Base-by-base conservation (phyloP, 192 early-diverging fungal species). In the Entomortierella lignicola region DNA sequence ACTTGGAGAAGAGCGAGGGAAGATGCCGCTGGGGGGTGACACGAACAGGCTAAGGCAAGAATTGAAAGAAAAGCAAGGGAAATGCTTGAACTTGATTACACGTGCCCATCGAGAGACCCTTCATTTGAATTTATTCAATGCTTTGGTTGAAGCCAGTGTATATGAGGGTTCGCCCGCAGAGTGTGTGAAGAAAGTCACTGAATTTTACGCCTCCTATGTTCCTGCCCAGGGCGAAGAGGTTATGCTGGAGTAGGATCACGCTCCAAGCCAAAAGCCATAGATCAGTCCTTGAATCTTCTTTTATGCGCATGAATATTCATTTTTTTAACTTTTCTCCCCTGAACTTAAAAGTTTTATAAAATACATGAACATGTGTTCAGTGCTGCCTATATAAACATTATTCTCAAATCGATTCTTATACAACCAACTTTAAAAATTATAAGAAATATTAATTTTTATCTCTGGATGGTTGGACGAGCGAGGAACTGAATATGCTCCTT, bases 181-280 rank as follows among this genome's bases (percentile, higher is more conserved):
- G 30, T 63, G 62, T 21, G 20, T 39, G 23, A 25, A 50, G 6
- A 63, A 63, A 20, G 32, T 52, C 42, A 21, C 47, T 17, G 62
- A 31, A 0, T 63, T 63, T n/a, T 63, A 63, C 32, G 8, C 62
- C 17, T 6, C 18, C 3, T 63, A 63, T 25, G n/a, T 37, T 37
- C 62, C 62, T 11, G 62, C 48, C 13, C 47, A 63, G 21, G 62
- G 62, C 25, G 62, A 63, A 15, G 62, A 63, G 62, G 43, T 29
- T 47, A 8, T 25, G 11, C 26, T 61, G 27, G 20, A 17, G 42
- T 26, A 4, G 39, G 0, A 20, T 53, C n/a, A n/a, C n/a, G n/a
- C n/a, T n/a, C n/a, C n/a, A n/a, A n/a, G n/a, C n/a, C n/a, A n/a
- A n/a, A n/a, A n/a, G n/a, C n/a, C n/a, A n/a, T n/a, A n/a, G n/a